These are phyloP conservation scores for Solanum medicagineum DNA, from an alignment of 257 asterid genomes.

Conservation along the genomic window DNA sequence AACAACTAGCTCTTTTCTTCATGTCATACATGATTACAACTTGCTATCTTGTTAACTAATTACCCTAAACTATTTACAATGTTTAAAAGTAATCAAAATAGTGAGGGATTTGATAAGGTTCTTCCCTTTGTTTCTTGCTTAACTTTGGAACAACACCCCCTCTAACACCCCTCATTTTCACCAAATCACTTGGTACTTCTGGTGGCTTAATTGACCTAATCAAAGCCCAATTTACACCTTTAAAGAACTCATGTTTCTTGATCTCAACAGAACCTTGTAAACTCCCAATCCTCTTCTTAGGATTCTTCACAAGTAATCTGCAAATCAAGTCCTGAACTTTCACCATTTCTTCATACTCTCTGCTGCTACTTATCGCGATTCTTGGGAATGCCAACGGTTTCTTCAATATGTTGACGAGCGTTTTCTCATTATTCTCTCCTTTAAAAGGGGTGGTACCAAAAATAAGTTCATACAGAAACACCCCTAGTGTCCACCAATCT, in stretches of 20 bases:
- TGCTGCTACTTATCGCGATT: conserved; percentile 11
- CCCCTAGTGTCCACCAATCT: conserved; percentile 86
- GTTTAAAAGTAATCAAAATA: conserved; percentile 33
- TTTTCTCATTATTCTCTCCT: conserved; percentile 63
- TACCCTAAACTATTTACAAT: conserved; percentile 6
- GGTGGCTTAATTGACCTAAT: conserved; percentile 40
- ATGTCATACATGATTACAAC: neutral
- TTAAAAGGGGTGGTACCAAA: conserved; percentile 59
- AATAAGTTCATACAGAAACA: conserved; percentile 50
- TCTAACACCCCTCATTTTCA: conserved; percentile 3
- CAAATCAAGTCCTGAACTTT: conserved; percentile 50
- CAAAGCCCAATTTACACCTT: conserved; percentile 77
- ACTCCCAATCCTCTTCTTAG: conserved; percentile 46
- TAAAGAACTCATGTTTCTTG: conserved; percentile 54
- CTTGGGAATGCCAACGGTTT: conserved; percentile 44
- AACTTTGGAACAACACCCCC: conserved; percentile 4
- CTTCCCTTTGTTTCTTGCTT: conserved; percentile 32
- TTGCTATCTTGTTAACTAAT: neutral
- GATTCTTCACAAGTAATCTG: conserved; percentile 50
- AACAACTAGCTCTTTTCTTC: neutral
- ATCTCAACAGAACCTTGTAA: conserved; percentile 61
- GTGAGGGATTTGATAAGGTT: conserved; percentile 31
- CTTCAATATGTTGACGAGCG: conserved; percentile 54
- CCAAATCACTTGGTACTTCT: conserved; percentile 19
- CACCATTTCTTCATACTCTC: conserved; percentile 22